A percentile compares a stretch with the other conserved stretches of the same genome.
phyloP scores from a whole-genome alignment of 345 rosid genomes.

The Reutealis trisperma region DNA sequence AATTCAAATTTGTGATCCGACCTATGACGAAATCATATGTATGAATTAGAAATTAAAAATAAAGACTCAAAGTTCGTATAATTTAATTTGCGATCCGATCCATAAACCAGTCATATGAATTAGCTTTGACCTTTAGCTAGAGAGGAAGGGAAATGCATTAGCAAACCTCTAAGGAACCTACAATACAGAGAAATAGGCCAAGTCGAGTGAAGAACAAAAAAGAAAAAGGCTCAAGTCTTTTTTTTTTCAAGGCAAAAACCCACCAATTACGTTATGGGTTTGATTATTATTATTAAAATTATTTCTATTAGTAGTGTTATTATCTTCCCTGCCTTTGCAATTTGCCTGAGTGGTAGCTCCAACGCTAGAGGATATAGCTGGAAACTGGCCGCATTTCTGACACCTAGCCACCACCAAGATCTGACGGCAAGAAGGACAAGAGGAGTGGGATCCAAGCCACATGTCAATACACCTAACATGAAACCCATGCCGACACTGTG shows the following conservation, averaged over 20 bases:
- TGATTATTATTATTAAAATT: neutral
- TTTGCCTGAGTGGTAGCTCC: neutral
- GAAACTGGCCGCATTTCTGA: conserved; percentile 41
- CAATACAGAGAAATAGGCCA: neutral
- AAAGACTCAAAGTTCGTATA: no score
- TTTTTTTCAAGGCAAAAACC: conserved; percentile 36
- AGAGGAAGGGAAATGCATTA: neutral
- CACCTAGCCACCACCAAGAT: conserved; percentile 37
- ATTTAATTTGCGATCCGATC: no score
- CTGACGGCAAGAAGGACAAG: conserved; percentile 86
- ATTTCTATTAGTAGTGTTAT: neutral
- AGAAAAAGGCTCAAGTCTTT: no score
- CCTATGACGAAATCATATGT: no score
- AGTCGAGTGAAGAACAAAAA: neutral
- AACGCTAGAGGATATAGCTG: conserved; percentile 17
- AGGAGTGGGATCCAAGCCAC: conserved; percentile 61
- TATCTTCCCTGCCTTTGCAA: conserved; percentile 23
- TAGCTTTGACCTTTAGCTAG: neutral
- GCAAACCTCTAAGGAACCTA: neutral
- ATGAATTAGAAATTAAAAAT: no score
- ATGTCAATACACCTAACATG: conserved; percentile 66
- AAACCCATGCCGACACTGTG: conserved; percentile 70
- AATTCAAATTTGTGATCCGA: no score
- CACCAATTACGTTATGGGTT: neutral
- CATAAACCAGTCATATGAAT: neutral